Percentiles rank a stretch among this genome's conserved stretches.
phyloP scores from a whole-genome alignment of 345 rosid genomes.

The Microthlaspi erraticum region DNA sequence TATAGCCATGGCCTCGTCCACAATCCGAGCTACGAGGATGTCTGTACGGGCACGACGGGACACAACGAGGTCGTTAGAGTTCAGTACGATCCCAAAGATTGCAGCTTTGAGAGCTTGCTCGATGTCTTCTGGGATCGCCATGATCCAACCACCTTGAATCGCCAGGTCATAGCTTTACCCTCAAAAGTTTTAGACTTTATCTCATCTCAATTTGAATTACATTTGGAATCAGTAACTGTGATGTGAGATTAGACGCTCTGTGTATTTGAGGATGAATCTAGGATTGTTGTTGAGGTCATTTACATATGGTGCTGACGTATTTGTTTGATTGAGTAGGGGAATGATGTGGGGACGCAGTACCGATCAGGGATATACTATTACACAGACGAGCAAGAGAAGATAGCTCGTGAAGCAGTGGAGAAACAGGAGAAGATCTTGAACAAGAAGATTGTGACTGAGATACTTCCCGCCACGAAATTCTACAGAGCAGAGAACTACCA shows the following conservation, averaged over 20 bases:
- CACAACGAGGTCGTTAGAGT: conserved; percentile 85
- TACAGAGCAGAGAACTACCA: conserved; percentile 81
- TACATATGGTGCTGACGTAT: conserved; percentile 8
- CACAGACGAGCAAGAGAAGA: conserved; percentile 56
- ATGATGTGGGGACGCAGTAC: conserved; percentile 81
- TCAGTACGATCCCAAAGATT: conserved; percentile 72
- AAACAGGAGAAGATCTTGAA: conserved; percentile 61
- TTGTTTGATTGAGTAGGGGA: conserved; percentile 53
- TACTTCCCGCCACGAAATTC: conserved; percentile 75
- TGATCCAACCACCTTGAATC: conserved; percentile 85
- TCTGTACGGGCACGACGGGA: conserved; percentile 71
- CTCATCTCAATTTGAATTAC: background rate
- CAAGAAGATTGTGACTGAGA: conserved; percentile 68
- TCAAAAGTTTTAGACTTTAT: conserved; percentile 13
- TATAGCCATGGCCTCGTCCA: conserved; percentile 77
- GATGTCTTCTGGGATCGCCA: conserved; percentile 78
- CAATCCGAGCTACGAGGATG: conserved; percentile 66
- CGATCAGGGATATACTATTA: conserved; percentile 87
- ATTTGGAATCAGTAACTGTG: background rate
- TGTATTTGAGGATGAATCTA: conserved; percentile 18
- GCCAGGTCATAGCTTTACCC: conserved; percentile 58
- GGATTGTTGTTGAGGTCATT: conserved; percentile 12
- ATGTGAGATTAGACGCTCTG: too few species aligned
- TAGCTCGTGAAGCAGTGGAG: conserved; percentile 64
- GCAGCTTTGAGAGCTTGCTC: conserved; percentile 63